Evolutionary conservation across 768 basidiomycete genomes (phyloP).

Genomic region (Candolleomyces aberdarensis): DNA sequence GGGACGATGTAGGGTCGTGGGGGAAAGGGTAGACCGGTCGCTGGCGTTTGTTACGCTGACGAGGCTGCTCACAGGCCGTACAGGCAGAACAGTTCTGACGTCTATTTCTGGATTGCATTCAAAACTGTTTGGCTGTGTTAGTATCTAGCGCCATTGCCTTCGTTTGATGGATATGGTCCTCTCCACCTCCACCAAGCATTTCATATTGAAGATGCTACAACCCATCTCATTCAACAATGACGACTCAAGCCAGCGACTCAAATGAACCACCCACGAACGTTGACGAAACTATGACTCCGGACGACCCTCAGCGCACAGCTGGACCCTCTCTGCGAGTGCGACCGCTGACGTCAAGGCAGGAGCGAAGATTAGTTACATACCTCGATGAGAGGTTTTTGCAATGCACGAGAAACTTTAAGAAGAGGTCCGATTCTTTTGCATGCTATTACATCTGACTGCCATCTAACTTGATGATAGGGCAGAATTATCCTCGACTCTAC

Average conservation of each 20-base stretch:
- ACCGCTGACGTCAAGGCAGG: slow-evolving; percentile 53
- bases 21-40: background rate
- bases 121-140: background rate
- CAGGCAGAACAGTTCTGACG: background rate
- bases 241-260: background rate
- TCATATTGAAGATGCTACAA: background rate
- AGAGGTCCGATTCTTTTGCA: slow-evolving; percentile 46
- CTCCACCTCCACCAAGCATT: background rate
- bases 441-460: background rate
- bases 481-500: slow-evolving; percentile 47
- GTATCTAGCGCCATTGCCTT: background rate
- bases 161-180: background rate
- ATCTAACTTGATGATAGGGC: slow-evolving; percentile 32
- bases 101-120: background rate
- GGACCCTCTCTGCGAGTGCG: slow-evolving; percentile 10
- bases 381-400: slow-evolving; percentile 65
- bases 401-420: slow-evolving; percentile 68
- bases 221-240: background rate
- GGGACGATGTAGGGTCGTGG: background rate
- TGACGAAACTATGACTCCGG: background rate
- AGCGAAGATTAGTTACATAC: slow-evolving; percentile 60
- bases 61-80: background rate
- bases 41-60: background rate
- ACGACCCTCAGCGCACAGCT: background rate
- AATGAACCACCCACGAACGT: background rate